Evolutionary conservation across 352 stramenopile genomes (phyloP).

Genomic region (Peronospora farinosa): DNA sequence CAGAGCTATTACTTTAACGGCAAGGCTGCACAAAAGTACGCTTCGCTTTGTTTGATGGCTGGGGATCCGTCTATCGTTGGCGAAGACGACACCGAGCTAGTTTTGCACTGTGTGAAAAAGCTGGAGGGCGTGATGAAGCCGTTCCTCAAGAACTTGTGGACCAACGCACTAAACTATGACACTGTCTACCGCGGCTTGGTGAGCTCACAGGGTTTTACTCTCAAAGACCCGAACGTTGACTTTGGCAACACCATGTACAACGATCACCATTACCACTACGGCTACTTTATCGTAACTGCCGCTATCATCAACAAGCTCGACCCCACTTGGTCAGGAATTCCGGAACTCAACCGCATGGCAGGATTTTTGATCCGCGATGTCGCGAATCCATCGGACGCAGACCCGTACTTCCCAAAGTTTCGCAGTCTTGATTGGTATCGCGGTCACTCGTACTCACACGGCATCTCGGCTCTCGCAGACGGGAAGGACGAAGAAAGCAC

Average conservation of each 20-base stretch:
- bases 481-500: conserved; percentile 48
- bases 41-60: conserved; percentile 45
- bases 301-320: conserved; percentile 42
- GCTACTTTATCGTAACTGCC: conserved; percentile 37
- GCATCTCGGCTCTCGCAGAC: conserved; percentile 34
- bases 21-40: conserved; percentile 48
- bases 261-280: conserved; percentile 50
- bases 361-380: conserved; percentile 38
- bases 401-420: conserved; percentile 41
- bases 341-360: conserved; percentile 32
- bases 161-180: conserved; percentile 42
- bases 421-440: conserved; percentile 43
- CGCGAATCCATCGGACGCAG: conserved; percentile 33
- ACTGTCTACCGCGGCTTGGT: conserved; percentile 38
- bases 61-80: conserved; percentile 36
- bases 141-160: conserved; percentile 41
- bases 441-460: conserved; percentile 50
- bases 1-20: conserved; percentile 54
- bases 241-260: conserved; percentile 58
- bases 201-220: conserved; percentile 41
- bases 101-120: conserved; percentile 32
- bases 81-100: conserved; percentile 35
- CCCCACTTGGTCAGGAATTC: conserved; percentile 30
- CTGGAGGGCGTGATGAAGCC: conserved; percentile 30
- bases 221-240: conserved; percentile 35